Conservation (phyloP, 805 yeast species). For the Debaryomyces tyrocola region DNA sequence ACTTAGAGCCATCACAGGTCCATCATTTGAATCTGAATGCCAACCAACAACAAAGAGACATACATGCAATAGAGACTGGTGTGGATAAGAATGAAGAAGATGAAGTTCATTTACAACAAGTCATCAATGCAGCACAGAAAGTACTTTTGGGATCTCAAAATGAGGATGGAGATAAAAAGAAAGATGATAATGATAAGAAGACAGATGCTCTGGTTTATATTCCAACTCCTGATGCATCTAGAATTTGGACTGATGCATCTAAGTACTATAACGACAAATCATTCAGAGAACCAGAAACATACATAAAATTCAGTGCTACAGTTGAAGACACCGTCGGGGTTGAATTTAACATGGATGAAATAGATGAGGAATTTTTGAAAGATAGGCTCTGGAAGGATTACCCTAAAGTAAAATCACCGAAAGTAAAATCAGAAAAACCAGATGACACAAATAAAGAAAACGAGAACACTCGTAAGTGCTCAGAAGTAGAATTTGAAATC, state of each 20-base stretch:
- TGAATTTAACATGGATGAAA: slow-evolving; percentile 87
- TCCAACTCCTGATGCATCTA: slow-evolving; percentile 95
- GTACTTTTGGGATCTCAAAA: slow-evolving; percentile 45
- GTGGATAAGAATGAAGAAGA: slow-evolving; percentile 97
- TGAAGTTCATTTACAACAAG: slow-evolving; percentile 92
- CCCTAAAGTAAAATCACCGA: slow-evolving; percentile 21
- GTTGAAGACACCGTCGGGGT: slow-evolving; percentile 93
- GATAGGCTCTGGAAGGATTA: slow-evolving; percentile 37
- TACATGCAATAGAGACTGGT: slow-evolving; percentile 92
- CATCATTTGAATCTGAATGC: slow-evolving; percentile 42
- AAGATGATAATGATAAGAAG: slow-evolving; percentile 13
- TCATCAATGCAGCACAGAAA: slow-evolving; percentile 75
- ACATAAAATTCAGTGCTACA: slow-evolving; percentile 87
- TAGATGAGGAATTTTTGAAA: slow-evolving; percentile 67
- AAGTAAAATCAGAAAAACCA: slow-evolving; percentile 4
- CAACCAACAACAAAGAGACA: slow-evolving; percentile 78
- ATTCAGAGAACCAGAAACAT: slow-evolving; percentile 72
- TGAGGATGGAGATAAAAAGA: slow-evolving; percentile 44
- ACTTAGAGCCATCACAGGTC: slow-evolving; percentile 43
- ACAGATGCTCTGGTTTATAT: slow-evolving; percentile 59
- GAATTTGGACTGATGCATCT: slow-evolving; percentile 73
- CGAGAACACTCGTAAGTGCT: slow-evolving; percentile 36
- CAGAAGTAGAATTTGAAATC: slow-evolving; percentile 85
- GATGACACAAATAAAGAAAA: slow-evolving; percentile 12
- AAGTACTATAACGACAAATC: slow-evolving; percentile 63